phyloP scores from a whole-genome alignment of 306 rosid genomes.

The Clitoria ternatea region DNA sequence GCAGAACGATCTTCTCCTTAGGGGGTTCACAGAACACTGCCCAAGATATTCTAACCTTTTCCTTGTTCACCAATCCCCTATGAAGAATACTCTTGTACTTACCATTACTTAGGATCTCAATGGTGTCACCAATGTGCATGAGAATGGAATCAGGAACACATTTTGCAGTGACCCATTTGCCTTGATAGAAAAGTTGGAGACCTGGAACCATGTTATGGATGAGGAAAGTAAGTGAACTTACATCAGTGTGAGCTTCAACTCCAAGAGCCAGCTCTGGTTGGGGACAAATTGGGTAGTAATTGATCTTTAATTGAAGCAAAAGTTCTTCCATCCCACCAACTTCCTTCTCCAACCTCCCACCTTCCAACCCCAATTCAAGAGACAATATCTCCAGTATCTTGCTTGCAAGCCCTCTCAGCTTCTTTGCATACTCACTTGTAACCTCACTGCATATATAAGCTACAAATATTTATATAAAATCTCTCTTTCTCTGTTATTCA shows the following conservation, averaged over 20 bases:
- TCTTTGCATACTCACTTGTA: slow-evolving; percentile 61
- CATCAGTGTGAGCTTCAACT: slow-evolving; percentile 83
- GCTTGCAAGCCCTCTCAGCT: slow-evolving; percentile 52
- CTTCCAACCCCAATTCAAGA: slow-evolving; percentile 64
- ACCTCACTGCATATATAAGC: slow-evolving; percentile 48
- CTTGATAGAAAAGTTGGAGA: slow-evolving; percentile 63
- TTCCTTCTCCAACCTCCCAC: slow-evolving; percentile 70
- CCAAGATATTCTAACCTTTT: slow-evolving; percentile 87
- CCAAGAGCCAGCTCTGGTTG: slow-evolving; percentile 88
- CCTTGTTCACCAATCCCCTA: slow-evolving; percentile 77
- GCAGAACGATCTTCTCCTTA: slow-evolving; percentile 72
- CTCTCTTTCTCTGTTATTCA: too few relatives aligned
- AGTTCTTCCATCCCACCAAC: slow-evolving; percentile 83
- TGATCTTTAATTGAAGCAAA: slow-evolving; percentile 73
- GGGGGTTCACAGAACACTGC: slow-evolving; percentile 92
- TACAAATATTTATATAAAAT: too few relatives aligned
- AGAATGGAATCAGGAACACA: slow-evolving; percentile 71
- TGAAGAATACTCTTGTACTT: slow-evolving; percentile 84
- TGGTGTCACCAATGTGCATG: slow-evolving; percentile 86
- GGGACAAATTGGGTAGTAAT: slow-evolving; percentile 83
- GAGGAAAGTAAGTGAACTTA: slow-evolving; percentile 76
- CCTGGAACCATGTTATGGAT: slow-evolving; percentile 95
- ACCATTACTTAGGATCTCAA: slow-evolving; percentile 77
- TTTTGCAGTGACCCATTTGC: slow-evolving; percentile 73
- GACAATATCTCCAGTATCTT: slow-evolving; percentile 50